phyloP scores from a whole-genome alignment of 768 basidiomycete genomes.

The Trametes maxima region DNA sequence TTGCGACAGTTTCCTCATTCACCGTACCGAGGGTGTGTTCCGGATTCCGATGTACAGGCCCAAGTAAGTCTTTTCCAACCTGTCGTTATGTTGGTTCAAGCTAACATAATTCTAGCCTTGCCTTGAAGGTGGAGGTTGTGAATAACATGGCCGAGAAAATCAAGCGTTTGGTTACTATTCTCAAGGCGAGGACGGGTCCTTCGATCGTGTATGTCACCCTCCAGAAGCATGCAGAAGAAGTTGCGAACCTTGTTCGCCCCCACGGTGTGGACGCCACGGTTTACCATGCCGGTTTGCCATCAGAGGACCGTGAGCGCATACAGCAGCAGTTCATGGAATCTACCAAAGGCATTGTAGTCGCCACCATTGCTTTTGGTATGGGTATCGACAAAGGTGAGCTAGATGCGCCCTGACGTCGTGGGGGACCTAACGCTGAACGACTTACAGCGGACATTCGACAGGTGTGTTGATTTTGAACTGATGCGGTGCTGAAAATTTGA shows the following conservation, averaged over 20 bases:
- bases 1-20: slow-evolving; percentile 46
- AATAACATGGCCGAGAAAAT: slow-evolving; percentile 39
- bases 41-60: slow-evolving; percentile 46
- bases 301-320: slow-evolving; percentile 39
- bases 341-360: slow-evolving; percentile 41
- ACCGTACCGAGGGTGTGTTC: slow-evolving; percentile 43
- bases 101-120: slow-evolving; percentile 31
- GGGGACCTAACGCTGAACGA: neutral
- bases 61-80: slow-evolving; percentile 36
- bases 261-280: slow-evolving; percentile 36
- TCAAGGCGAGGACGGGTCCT: slow-evolving; percentile 41
- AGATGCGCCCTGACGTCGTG: neutral
- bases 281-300: slow-evolving; percentile 47
- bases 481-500: too few relatives aligned
- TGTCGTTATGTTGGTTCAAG: neutral
- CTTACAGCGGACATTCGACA: slow-evolving; percentile 39
- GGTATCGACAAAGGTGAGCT: slow-evolving; percentile 44
- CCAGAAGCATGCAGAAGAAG: slow-evolving; percentile 44
- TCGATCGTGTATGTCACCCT: slow-evolving; percentile 50
- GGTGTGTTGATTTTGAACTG: slow-evolving; percentile 20
- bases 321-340: slow-evolving; percentile 45
- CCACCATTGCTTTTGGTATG: slow-evolving; percentile 52
- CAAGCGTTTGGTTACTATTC: slow-evolving; percentile 38
- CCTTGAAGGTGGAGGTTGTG: slow-evolving; percentile 39
- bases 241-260: slow-evolving; percentile 33